These are phyloP conservation scores for Penicillium goetzii DNA, from an alignment of 495 filamentous ascomycete genomes.

Conservation along the genomic window DNA sequence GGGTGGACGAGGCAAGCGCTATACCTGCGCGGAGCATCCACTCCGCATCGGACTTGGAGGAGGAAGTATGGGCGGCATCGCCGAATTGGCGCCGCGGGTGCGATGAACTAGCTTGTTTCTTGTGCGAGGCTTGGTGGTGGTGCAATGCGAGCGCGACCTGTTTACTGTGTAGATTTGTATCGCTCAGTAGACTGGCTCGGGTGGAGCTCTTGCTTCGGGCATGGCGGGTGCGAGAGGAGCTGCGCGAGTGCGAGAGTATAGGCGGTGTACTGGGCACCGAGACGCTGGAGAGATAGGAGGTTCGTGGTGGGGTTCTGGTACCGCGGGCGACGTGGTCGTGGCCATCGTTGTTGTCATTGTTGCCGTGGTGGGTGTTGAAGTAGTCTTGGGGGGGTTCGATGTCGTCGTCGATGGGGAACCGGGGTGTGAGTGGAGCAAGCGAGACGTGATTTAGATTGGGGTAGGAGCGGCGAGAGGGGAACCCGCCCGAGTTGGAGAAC, in stretches of 20 bases:
- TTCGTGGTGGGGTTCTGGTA: slow-evolving; percentile 29
- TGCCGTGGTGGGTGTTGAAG: slow-evolving; percentile 31
- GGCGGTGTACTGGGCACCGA: slow-evolving; percentile 51
- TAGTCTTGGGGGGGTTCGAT: slow-evolving; percentile 34
- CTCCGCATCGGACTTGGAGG: slow-evolving; percentile 56
- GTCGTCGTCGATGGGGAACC: slow-evolving; percentile 61
- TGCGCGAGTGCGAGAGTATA: slow-evolving; percentile 55
- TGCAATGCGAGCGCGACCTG: slow-evolving; percentile 31
- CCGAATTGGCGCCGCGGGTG: slow-evolving; percentile 16
- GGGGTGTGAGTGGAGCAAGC: slow-evolving; percentile 67
- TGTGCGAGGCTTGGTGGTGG: slow-evolving; percentile 26
- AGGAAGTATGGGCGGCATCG: slow-evolving; percentile 9
- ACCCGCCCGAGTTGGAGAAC: slow-evolving; percentile 35
- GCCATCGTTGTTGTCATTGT: slow-evolving; percentile 6
- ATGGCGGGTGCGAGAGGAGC: slow-evolving; percentile 47
- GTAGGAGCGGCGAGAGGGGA: slow-evolving; percentile 50
- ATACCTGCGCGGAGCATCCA: slow-evolving; percentile 78
- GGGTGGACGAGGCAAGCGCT: slow-evolving; percentile 66
- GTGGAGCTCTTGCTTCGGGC: slow-evolving; percentile 46
- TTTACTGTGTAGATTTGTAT: slow-evolving; percentile 40
- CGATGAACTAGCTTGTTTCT: slow-evolving; percentile 18
- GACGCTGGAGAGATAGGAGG: slow-evolving; percentile 49
- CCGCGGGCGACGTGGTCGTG: neutral
- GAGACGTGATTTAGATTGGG: slow-evolving; percentile 54
- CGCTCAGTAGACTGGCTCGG: slow-evolving; percentile 35